Conservation (phyloP, 139 green algal genomes). For the Tetratostichococcus sp. region DNA sequence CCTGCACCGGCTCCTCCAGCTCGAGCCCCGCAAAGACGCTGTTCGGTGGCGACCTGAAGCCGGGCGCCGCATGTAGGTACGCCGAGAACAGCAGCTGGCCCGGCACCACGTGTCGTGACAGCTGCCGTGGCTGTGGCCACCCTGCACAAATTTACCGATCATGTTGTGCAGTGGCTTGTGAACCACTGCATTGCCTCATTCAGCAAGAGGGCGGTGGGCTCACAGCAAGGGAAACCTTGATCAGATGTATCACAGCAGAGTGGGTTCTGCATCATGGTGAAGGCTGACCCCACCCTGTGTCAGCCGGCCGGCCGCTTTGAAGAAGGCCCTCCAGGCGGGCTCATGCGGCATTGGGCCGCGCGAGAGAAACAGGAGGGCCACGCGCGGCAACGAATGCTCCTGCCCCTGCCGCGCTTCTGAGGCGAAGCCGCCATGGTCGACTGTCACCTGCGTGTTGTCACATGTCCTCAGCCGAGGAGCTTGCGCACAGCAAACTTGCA, state of each 20-base stretch:
- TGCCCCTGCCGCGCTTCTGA: too few species aligned
- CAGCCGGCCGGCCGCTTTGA: neutral
- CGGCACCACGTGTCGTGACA: neutral
- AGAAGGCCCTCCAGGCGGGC: slow-evolving; percentile 18
- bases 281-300: neutral
- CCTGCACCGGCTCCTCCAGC: neutral
- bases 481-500: too few species aligned
- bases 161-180: too few species aligned
- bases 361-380: slow-evolving; percentile 28
- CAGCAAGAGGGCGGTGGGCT: too few species aligned
- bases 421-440: neutral
- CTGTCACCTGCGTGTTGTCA: neutral
- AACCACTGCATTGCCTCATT: too few species aligned
- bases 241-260: slow-evolving; percentile 1
- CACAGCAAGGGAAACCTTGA: too few species aligned
- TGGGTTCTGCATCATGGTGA: neutral
- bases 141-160: neutral
- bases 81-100: slow-evolving; percentile 22
- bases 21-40: neutral
- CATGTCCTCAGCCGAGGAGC: too few species aligned
- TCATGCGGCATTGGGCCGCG: slow-evolving; percentile 22
- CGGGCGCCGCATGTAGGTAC: slow-evolving; percentile 16
- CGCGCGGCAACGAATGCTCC: neutral
- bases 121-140: neutral
- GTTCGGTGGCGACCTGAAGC: neutral